Evolutionary conservation across 1,284 basidiomycete species (phyloP).

Genomic region (Mycena citricolor): DNA sequence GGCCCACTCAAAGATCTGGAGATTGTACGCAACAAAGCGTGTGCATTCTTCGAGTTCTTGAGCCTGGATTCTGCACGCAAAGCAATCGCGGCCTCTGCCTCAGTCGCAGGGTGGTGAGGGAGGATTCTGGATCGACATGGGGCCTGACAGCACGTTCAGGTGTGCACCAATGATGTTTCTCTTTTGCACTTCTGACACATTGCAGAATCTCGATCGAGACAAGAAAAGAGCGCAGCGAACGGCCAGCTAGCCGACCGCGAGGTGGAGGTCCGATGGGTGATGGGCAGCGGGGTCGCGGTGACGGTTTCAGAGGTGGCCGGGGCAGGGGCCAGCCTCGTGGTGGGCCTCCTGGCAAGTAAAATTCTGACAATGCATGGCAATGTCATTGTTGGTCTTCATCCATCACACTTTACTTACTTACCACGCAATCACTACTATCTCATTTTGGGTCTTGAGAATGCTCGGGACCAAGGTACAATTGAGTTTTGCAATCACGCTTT

Average conservation of each 20-base stretch:
- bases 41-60: conserved; percentile 92
- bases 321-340: conserved; percentile 32
- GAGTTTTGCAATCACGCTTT: too few relatives aligned
- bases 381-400: too few relatives aligned
- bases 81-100: conserved; percentile 74
- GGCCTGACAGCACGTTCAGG: conserved; percentile 37
- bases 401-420: too few relatives aligned
- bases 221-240: conserved; percentile 83
- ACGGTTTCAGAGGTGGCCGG: conserved; percentile 34
- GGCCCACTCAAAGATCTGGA: conserved; percentile 88
- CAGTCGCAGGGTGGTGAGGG: conserved; percentile 78
- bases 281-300: conserved; percentile 36
- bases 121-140: conserved; percentile 75
- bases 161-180: background rate
- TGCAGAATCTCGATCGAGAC: conserved; percentile 81
- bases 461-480: too few relatives aligned
- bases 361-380: conserved; percentile 1
- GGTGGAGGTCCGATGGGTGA: conserved; percentile 46
- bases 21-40: conserved; percentile 85
- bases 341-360: conserved; percentile 13
- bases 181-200: conserved; percentile 31
- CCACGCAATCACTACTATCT: too few relatives aligned
- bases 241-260: conserved; percentile 51
- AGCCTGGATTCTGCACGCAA: conserved; percentile 78
- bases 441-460: too few relatives aligned